These are phyloP conservation scores for Ramaria sp. DNA, from an alignment of 768 basidiomycete species.

Conservation along the genomic window DNA sequence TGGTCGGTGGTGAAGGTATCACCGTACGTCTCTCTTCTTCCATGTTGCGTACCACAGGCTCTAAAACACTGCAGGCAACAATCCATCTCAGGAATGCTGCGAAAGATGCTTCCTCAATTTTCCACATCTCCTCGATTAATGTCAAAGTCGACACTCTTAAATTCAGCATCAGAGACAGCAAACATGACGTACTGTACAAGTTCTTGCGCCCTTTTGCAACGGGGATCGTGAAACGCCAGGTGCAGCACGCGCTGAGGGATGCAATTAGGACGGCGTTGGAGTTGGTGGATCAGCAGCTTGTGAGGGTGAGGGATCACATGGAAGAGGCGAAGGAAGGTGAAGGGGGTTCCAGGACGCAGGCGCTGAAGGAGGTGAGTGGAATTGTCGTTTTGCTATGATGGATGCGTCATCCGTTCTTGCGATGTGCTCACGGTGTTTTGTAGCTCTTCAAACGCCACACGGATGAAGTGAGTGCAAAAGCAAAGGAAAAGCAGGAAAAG, in stretches of 20 bases:
- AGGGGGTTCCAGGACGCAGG: conserved; percentile 36
- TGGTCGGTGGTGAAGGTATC: conserved; percentile 78
- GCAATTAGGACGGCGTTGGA: conserved; percentile 74
- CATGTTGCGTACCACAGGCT: too few relatives aligned
- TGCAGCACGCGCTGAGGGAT: conserved; percentile 49
- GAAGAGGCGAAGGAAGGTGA: conserved; percentile 44
- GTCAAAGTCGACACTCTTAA: conserved; percentile 83
- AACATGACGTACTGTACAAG: conserved; percentile 85
- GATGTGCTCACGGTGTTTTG: conserved; percentile 1
- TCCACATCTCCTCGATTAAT: conserved; percentile 58
- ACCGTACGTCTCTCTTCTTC: conserved; percentile 32
- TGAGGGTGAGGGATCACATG: conserved; percentile 76
- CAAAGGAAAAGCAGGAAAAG: conserved; percentile 28
- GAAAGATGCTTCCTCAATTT: conserved; percentile 56
- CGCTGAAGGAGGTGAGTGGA: conserved; percentile 20
- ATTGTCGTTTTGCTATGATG: background rate
- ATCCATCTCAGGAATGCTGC: conserved; percentile 48
- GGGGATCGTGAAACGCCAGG: conserved; percentile 66
- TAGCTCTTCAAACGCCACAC: conserved; percentile 55
- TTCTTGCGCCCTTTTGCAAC: conserved; percentile 72
- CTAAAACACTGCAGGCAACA: conserved; percentile 29
- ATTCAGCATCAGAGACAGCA: conserved; percentile 84
- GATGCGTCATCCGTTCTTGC: background rate
- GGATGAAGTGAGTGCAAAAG: conserved; percentile 25
- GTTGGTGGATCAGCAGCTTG: conserved; percentile 82